A percentile compares a stretch with the other conserved stretches of the same genome.
These are phyloP conservation scores for Tilletia walkeri DNA, from an alignment of 1,284 basidiomycete genomes.

Conservation along the genomic window DNA sequence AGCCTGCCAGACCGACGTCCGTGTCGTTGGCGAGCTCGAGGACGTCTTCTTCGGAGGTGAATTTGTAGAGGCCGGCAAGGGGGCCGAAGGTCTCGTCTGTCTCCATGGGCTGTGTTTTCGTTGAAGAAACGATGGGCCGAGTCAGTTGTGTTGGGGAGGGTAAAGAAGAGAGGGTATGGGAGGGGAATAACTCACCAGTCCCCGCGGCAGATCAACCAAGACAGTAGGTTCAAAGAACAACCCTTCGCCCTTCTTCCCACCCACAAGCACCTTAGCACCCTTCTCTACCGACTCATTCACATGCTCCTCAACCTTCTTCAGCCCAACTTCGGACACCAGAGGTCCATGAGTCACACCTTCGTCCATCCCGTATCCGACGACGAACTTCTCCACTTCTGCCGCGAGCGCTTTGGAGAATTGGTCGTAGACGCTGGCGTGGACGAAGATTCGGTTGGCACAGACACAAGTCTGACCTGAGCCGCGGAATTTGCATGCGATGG, in stretches of 20 bases:
- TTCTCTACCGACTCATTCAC: slow-evolving; percentile 77
- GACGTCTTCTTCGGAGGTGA: slow-evolving; percentile 89
- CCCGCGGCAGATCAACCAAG: slow-evolving; percentile 75
- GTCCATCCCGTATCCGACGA: slow-evolving; percentile 84
- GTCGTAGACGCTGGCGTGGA: slow-evolving; percentile 71
- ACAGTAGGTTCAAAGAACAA: slow-evolving; percentile 85
- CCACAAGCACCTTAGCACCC: slow-evolving; percentile 83
- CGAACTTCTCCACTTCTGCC: slow-evolving; percentile 82
- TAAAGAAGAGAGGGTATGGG: neutral
- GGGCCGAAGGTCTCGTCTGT: slow-evolving; percentile 54
- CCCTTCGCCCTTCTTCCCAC: slow-evolving; percentile 68
- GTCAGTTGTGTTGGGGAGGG: neutral
- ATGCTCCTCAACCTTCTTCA: slow-evolving; percentile 83
- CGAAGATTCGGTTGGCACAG: slow-evolving; percentile 59
- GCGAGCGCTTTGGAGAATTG: slow-evolving; percentile 79
- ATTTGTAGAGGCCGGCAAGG: slow-evolving; percentile 65
- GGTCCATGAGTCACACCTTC: slow-evolving; percentile 79
- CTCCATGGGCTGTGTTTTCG: slow-evolving; percentile 37
- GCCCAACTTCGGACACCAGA: slow-evolving; percentile 79
- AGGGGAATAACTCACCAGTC: slow-evolving; percentile 59
- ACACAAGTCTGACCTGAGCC: slow-evolving; percentile 86
- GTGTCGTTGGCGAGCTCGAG: slow-evolving; percentile 79
- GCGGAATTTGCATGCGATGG: slow-evolving; percentile 87
- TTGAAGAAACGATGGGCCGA: neutral
- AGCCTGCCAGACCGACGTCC: slow-evolving; percentile 75